phyloP scores from a whole-genome alignment of 2,329 filamentous ascomycete genomes.

The Aspergillus proliferans region DNA sequence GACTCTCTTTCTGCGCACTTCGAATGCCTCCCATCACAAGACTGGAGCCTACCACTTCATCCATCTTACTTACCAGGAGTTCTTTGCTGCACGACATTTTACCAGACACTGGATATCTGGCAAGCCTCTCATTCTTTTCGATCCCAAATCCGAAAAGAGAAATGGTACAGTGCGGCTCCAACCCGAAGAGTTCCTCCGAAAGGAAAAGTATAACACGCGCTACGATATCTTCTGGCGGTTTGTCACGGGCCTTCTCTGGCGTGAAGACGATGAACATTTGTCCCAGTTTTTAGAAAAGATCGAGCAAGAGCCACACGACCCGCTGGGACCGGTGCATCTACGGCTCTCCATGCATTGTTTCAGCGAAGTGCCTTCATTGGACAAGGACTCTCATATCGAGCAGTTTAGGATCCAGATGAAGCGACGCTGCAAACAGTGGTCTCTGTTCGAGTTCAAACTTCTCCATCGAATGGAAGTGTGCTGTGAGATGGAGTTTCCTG shows the following conservation, averaged over 20 bases:
- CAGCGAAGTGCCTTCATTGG: conserved; percentile 16
- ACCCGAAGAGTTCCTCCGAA: conserved; percentile 21
- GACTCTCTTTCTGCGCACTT: conserved; percentile 36
- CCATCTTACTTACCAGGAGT: conserved; percentile 22
- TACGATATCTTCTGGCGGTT: conserved; percentile 42
- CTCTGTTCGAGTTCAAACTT: neutral
- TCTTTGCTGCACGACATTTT: conserved; percentile 36
- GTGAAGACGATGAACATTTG: conserved; percentile 5
- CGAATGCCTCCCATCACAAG: conserved; percentile 15
- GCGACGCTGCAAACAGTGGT: neutral
- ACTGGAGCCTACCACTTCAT: conserved; percentile 35
- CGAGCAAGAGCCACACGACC: conserved; percentile 28
- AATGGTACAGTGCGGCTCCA: neutral
- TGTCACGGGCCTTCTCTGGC: conserved; percentile 34
- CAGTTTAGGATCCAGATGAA: neutral
- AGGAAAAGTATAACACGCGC: conserved; percentile 34
- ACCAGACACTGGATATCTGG: conserved; percentile 21
- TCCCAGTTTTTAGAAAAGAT: conserved; percentile 25
- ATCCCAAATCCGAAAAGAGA: neutral
- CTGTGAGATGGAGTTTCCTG: neutral
- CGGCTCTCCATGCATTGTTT: conserved; percentile 37
- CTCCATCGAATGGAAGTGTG: neutral
- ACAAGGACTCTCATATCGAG: neutral
- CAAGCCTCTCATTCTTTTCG: conserved; percentile 7
- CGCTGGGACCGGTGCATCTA: conserved; percentile 33